Percentiles rank a stretch among this genome's conserved stretches.
phyloP scores from a whole-genome alignment of 768 basidiomycete genomes.

The Suillus cothurnatus region DNA sequence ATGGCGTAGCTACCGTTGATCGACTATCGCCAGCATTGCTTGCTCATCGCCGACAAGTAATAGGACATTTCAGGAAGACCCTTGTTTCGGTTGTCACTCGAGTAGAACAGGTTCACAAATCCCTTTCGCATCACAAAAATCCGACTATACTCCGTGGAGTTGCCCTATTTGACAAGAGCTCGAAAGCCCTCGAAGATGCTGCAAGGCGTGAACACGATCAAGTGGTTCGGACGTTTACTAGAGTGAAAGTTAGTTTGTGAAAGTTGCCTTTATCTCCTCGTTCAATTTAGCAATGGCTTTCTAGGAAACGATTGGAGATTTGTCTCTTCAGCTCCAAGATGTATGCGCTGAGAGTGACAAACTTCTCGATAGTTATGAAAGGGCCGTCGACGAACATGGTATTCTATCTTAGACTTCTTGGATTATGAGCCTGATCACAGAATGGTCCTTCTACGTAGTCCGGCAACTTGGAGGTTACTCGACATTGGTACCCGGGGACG shows the following conservation, averaged over 20 bases:
- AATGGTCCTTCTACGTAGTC: conserved; percentile 35
- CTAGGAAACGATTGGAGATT: conserved; percentile 45
- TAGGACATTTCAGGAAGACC: conserved; percentile 33
- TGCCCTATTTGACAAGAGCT: conserved; percentile 54
- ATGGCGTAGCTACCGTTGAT: conserved; percentile 49
- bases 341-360: conserved; percentile 49
- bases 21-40: conserved; percentile 43
- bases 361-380: conserved; percentile 54
- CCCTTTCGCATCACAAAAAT: conserved; percentile 36
- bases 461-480: conserved; percentile 43
- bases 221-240: conserved; percentile 39
- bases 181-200: conserved; percentile 52
- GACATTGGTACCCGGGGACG: conserved; percentile 47
- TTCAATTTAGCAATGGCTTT: conserved; percentile 17
- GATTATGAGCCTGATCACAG: conserved; percentile 8
- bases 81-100: conserved; percentile 37
- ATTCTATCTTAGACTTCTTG: conserved; percentile 16
- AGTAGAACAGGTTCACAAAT: conserved; percentile 39
- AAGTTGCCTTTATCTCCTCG: conserved; percentile 4
- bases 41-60: conserved; percentile 31
- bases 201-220: conserved; percentile 47
- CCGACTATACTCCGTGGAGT: conserved; percentile 41
- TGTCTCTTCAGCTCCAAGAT: conserved; percentile 49
- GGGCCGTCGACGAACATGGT: conserved; percentile 50
- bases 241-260: conserved; percentile 44